Base-by-base conservation (phyloP, 139 green algal species). In the Ulvella scutata region DNA sequence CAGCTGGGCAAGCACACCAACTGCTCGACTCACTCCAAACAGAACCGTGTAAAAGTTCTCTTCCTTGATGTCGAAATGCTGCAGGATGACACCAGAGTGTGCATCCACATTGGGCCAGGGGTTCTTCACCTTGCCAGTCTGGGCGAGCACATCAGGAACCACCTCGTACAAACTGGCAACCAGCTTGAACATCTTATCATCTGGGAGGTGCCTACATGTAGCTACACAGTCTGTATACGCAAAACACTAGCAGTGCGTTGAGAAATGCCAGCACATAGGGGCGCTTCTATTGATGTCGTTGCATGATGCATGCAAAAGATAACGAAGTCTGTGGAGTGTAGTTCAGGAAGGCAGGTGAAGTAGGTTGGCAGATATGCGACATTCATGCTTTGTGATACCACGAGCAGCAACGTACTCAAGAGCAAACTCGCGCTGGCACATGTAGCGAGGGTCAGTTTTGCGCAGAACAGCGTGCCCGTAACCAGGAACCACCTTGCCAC, bases 81-180 rank as follows among this genome's bases (percentile, higher is more conserved):
- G 93, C 75, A 98, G 87, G 79, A 98, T 84, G 37, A 98, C 94
- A 34, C 94, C 94, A 62, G 78, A 90, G 88, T 99, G 94, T 20
- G 94, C 94, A 76, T 99, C 94, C 38, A 99, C 94, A 79, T 99
- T 99, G 26, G 94, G 94, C 93, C 92, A 98, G 2, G 94, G 94
- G 84, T 98, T 98, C 84, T 97, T 95, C 73, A 89, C 82, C 85
- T 98, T 98, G 76, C 94, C 94, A 0, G 90, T 96, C 79, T 90
- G 77, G 6, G 76, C 76, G 35, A 99, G 89, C 40, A 98, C 88
- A 38, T 84, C 82, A 13, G 94, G 93, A 39, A 98, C 94, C n/a
- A 98, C 91, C 72, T 97, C 88, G 80, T 96, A 97, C 43, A 97
- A 82, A 40, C 88, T 61, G 44, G 79, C 83, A 31, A 96, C 90